Conservation (phyloP, 441 rosid genomes). For the Gossypium schwendimanii region DNA sequence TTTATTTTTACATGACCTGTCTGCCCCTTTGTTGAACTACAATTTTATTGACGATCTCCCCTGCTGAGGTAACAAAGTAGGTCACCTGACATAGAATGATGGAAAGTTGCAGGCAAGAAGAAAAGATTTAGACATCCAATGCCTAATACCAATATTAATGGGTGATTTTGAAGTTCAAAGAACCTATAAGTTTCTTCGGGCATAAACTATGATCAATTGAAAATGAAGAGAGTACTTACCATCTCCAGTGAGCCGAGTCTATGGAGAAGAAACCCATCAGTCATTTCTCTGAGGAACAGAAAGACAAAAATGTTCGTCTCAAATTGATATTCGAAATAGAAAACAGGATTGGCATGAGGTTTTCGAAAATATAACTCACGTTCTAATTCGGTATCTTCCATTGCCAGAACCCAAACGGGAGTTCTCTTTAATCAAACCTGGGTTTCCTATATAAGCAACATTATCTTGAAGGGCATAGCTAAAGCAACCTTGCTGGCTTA, state of each 20-base stretch:
- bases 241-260: constrained; percentile 51
- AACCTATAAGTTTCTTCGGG: neutral
- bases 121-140: neutral
- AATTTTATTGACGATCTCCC: constrained; percentile 36
- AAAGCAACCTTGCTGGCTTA: constrained; percentile 48
- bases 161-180: neutral
- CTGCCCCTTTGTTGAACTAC: constrained; percentile 36
- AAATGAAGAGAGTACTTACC: constrained; percentile 35
- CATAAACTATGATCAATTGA: neutral
- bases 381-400: constrained; percentile 15
- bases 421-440: constrained; percentile 16
- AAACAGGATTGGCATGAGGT: neutral
- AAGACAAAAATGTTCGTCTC: neutral
- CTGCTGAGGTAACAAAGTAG: constrained; percentile 39
- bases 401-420: constrained; percentile 13
- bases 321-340: neutral
- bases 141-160: neutral
- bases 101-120: neutral
- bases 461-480: constrained; percentile 21
- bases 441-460: constrained; percentile 44
- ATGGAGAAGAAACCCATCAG: constrained; percentile 70
- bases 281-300: constrained; percentile 37
- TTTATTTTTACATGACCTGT: constrained; percentile 33
- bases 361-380: constrained; percentile 9
- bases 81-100: constrained; percentile 38